These are phyloP conservation scores for Boletus coccyginus DNA, from an alignment of 768 basidiomycete genomes.

Conservation along the genomic window DNA sequence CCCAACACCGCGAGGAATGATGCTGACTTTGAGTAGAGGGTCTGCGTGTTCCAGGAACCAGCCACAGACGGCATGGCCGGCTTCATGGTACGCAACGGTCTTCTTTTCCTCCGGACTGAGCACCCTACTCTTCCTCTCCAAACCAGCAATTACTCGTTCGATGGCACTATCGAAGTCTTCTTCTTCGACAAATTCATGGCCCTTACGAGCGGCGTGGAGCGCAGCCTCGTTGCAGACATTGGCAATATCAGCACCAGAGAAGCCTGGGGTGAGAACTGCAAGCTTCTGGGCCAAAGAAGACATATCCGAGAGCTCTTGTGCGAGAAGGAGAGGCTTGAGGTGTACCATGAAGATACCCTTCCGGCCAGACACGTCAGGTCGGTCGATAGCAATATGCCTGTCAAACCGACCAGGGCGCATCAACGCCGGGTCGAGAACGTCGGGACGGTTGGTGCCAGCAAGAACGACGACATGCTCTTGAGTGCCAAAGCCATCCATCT, in stretches of 20 bases:
- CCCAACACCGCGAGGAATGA: slow-evolving; percentile 94
- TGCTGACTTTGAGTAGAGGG: slow-evolving; percentile 95
- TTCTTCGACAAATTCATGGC: slow-evolving; percentile 74
- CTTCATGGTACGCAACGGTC: slow-evolving; percentile 98
- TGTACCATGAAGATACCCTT: slow-evolving; percentile 94
- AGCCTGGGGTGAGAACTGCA: slow-evolving; percentile 94
- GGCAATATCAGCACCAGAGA: slow-evolving; percentile 98
- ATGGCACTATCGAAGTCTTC: slow-evolving; percentile 96
- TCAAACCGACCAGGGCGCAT: slow-evolving; percentile 99
- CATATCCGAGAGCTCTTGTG: slow-evolving; percentile 47
- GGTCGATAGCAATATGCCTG: slow-evolving; percentile 91
- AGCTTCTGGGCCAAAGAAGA: slow-evolving; percentile 82
- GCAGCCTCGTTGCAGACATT: slow-evolving; percentile 99
- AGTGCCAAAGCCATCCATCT: slow-evolving; percentile 99
- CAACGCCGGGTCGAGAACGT: slow-evolving; percentile 92
- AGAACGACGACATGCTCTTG: slow-evolving; percentile 95
- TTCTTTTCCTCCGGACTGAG: slow-evolving; percentile 96
- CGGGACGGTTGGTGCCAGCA: slow-evolving; percentile 95
- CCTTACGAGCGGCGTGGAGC: slow-evolving; percentile 86
- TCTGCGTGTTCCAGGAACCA: slow-evolving; percentile 99
- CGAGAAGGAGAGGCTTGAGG: slow-evolving; percentile 76
- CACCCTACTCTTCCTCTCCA: slow-evolving; percentile 94
- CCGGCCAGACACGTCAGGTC: slow-evolving; percentile 91
- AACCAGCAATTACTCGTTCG: slow-evolving; percentile 94
- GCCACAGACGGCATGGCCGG: slow-evolving; percentile 96